phyloP scores from a whole-genome alignment of 305 asterid genomes.

The Plantago lanceolata region DNA sequence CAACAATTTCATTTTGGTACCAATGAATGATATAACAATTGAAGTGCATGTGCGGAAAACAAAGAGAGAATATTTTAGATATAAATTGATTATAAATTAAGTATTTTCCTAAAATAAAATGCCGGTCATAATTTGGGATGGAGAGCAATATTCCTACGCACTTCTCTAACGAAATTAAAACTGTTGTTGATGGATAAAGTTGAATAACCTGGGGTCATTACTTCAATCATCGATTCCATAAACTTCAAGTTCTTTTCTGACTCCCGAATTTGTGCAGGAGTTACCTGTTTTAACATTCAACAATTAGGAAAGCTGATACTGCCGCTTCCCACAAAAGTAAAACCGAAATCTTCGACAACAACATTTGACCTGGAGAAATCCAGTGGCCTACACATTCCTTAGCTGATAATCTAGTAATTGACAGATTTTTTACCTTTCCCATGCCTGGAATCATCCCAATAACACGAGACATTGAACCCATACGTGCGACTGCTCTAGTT shows the following conservation, averaged over 20 bases:
- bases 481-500: constrained; percentile 86
- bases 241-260: constrained; percentile 77
- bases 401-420: constrained; percentile 10
- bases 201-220: constrained; percentile 77
- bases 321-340: neutral
- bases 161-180: neutral
- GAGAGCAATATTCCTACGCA: too few species aligned
- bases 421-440: constrained; percentile 67
- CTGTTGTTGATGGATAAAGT: constrained; percentile 4
- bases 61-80: too few species aligned
- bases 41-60: too few species aligned
- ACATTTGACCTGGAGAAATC: neutral
- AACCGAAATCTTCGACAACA: constrained; percentile 7
- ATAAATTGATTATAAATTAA: too few species aligned
- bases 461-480: constrained; percentile 99
- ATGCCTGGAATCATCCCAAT: constrained; percentile 98
- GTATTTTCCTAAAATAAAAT: too few species aligned
- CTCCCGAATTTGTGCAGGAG: constrained; percentile 97
- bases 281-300: constrained; percentile 50
- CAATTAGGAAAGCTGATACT: constrained; percentile 21
- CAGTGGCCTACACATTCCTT: constrained; percentile 9
- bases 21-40: too few species aligned
- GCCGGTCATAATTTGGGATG: too few species aligned
- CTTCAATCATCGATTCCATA: constrained; percentile 97
- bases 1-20: too few species aligned